A percentile compares a stretch with the other conserved stretches of the same genome.
Evolutionary conservation across 176 grass and related monocot genomes (phyloP).

Genomic region (Eremochloa ophiuroides): DNA sequence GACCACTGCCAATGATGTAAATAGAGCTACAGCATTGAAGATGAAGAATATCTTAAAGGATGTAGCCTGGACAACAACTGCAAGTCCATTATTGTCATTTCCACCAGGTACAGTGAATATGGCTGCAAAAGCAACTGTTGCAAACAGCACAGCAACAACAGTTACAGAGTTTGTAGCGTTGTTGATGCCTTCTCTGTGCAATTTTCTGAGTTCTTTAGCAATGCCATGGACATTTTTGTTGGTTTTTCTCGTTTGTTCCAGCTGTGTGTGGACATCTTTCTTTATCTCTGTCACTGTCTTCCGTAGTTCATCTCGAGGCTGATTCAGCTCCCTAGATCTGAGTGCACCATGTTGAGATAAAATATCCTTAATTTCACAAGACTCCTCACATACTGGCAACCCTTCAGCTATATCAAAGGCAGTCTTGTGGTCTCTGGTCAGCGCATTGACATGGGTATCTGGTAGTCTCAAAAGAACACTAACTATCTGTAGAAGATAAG

Average conservation of each 20-base stretch:
- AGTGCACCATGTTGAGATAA: constrained; percentile 77
- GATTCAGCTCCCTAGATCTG: constrained; percentile 87
- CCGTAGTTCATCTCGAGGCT: constrained; percentile 82
- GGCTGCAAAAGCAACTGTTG: constrained; percentile 86
- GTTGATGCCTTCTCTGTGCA: constrained; percentile 93
- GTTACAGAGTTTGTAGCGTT: constrained; percentile 98
- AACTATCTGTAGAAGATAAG: constrained; percentile 65
- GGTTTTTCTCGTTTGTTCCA: constrained; percentile 88
- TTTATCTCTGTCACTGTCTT: constrained; percentile 98
- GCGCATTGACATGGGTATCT: constrained; percentile 95
- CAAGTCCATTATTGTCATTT: constrained; percentile 55
- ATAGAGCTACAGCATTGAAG: constrained; percentile 82
- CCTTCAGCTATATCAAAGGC: constrained; percentile 94
- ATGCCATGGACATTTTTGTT: constrained; percentile 98
- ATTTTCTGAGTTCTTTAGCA: constrained; percentile 87
- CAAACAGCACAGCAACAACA: constrained; percentile 91
- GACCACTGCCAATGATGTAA: constrained; percentile 92
- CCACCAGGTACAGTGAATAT: constrained; percentile 96
- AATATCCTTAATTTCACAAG: constrained; percentile 80
- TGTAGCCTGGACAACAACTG: constrained; percentile 42
- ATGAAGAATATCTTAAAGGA: constrained; percentile 95
- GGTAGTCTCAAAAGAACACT: constrained; percentile 73
- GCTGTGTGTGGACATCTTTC: constrained; percentile 92
- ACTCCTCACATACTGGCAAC: constrained; percentile 76
- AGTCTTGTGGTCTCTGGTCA: constrained; percentile 86